A percentile compares a stretch with the other conserved stretches of the same genome.
phyloP scores from a whole-genome alignment of 2,329 filamentous ascomycete genomes.

The Exophiala viscosa region DNA sequence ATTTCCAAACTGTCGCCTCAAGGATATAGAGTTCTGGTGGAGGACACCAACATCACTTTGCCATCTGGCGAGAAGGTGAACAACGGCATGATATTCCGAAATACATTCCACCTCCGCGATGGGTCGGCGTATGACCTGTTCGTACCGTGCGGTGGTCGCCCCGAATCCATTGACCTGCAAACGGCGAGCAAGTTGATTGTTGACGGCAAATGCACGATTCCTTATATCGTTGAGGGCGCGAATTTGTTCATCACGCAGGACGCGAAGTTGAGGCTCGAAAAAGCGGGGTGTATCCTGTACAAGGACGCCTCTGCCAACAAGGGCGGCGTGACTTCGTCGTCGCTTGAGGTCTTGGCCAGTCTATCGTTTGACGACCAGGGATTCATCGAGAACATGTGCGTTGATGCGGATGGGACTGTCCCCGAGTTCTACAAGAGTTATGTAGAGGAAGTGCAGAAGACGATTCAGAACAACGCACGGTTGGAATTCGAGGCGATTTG shows the following conservation, averaged over 20 bases:
- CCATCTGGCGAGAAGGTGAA: conserved; percentile 80
- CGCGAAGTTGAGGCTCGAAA: conserved; percentile 89
- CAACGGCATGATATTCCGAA: conserved; percentile 94
- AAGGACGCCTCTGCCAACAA: conserved; percentile 99
- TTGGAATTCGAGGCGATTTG: conserved; percentile 98
- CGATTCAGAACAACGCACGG: conserved; percentile 83
- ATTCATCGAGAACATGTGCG: conserved; percentile 93
- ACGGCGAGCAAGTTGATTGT: conserved; percentile 83
- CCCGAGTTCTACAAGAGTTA: conserved; percentile 92
- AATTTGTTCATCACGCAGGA: conserved; percentile 99
- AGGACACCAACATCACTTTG: conserved; percentile 83
- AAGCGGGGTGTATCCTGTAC: conserved; percentile 91
- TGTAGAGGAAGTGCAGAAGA: conserved; percentile 84
- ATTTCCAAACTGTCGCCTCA: conserved; percentile 76
- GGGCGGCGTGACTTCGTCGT: conserved; percentile 95
- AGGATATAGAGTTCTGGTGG: conserved; percentile 87
- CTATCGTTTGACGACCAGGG: conserved; percentile 87
- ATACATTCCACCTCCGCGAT: conserved; percentile 88
- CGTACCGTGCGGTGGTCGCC: conserved; percentile 92
- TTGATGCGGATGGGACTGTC: conserved; percentile 68
- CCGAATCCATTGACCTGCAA: conserved; percentile 91
- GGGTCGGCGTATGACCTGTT: conserved; percentile 78
- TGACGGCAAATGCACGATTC: conserved; percentile 80
- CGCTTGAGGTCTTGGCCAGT: conserved; percentile 89
- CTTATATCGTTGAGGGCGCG: conserved; percentile 95